Percentiles rank a stretch among this genome's conserved stretches.
phyloP scores from a whole-genome alignment of 345 rosid genomes.

The Luvunga scandens region DNA sequence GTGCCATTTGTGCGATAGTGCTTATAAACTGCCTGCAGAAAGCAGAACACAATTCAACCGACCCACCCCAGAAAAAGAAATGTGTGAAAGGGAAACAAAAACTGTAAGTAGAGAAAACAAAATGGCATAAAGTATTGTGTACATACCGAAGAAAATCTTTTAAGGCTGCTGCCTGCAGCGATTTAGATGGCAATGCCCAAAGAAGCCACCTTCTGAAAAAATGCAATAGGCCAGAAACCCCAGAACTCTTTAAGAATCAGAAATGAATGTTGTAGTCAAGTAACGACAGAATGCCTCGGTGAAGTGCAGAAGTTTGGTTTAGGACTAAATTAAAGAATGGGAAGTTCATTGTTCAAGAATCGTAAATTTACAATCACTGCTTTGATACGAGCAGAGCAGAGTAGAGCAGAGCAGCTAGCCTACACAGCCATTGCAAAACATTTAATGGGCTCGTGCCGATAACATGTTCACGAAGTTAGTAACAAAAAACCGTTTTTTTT shows the following conservation, averaged over 20 bases:
- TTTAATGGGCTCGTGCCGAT: not conserved
- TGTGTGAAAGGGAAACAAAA: not conserved
- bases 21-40: slow-evolving; percentile 41
- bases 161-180: slow-evolving; percentile 58
- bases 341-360: not conserved
- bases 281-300: not conserved
- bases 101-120: not conserved
- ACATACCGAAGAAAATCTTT: slow-evolving; percentile 6
- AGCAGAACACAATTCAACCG: not conserved
- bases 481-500: too few species aligned
- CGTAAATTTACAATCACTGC: not conserved
- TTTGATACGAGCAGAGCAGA: too few species aligned
- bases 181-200: slow-evolving; percentile 56
- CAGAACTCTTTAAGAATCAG: slow-evolving; percentile 41
- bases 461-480: too few species aligned
- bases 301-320: not conserved
- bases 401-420: too few species aligned
- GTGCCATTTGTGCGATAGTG: slow-evolving; percentile 32
- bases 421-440: not conserved
- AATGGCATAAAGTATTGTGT: not conserved
- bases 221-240: slow-evolving; percentile 52
- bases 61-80: not conserved
- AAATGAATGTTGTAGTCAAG: slow-evolving; percentile 8
- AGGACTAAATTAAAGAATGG: not conserved
- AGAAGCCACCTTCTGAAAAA: slow-evolving; percentile 60